Conservation (phyloP, 1,139 yeast genomes). For the Pneumocystis oryctolagi region DNA sequence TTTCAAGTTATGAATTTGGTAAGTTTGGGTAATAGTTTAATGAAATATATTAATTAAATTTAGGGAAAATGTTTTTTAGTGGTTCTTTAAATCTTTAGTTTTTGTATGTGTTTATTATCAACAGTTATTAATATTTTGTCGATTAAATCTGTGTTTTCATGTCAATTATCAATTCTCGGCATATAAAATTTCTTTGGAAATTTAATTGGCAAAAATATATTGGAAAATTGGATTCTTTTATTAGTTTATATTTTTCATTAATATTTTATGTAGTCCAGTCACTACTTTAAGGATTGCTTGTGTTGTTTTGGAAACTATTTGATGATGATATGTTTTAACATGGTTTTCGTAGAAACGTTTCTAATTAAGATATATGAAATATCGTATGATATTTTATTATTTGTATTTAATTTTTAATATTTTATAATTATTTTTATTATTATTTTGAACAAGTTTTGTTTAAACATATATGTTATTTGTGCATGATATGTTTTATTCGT, state of each 20-base stretch:
- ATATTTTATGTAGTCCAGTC: too few species aligned
- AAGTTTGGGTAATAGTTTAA: conserved; percentile 25
- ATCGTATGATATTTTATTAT: not conserved
- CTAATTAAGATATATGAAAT: not conserved
- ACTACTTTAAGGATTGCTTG: not conserved
- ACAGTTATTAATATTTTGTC: not conserved
- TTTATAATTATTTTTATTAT: too few species aligned
- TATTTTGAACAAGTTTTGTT: too few species aligned
- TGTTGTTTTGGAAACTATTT: not conserved
- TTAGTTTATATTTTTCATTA: too few species aligned
- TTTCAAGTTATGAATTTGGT: conserved; percentile 82
- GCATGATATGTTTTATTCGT: too few species aligned
- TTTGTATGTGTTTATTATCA: not conserved
- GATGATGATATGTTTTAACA: too few species aligned
- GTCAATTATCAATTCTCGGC: not conserved
- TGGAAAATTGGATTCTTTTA: not conserved
- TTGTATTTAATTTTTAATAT: too few species aligned
- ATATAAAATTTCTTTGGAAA: not conserved
- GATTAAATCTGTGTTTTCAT: not conserved
- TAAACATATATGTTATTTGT: too few species aligned
- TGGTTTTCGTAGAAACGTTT: too few species aligned
- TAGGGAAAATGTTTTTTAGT: not conserved
- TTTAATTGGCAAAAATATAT: not conserved
- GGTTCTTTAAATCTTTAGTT: not conserved
- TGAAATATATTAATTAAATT: not conserved